Evolutionary conservation across 805 yeast genomes (phyloP).

Genomic region (Candida endomychidarum): DNA sequence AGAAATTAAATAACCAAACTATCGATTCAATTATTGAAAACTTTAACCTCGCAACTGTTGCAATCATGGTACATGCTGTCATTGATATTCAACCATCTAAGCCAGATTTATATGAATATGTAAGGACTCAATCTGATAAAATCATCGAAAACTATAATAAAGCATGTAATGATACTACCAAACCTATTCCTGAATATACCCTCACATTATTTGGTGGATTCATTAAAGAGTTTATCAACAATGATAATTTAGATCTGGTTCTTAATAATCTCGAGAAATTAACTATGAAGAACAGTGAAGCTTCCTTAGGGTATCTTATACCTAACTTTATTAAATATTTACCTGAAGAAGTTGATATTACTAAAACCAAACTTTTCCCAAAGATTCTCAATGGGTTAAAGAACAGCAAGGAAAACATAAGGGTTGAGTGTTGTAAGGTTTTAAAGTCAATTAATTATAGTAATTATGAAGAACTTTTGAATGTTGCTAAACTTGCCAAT

Average conservation of each 20-base stretch:
- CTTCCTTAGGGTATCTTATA: conserved; percentile 54
- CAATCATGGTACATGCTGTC: conserved; percentile 12
- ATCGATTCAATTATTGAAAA: conserved; percentile 8
- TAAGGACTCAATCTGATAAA: neutral
- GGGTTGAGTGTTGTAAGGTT: conserved; percentile 44
- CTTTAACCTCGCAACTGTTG: conserved; percentile 11
- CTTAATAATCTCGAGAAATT: conserved; percentile 13
- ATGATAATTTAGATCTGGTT: conserved; percentile 3
- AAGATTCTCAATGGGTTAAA: conserved; percentile 45
- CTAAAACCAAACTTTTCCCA: conserved; percentile 29
- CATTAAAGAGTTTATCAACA: conserved; percentile 41
- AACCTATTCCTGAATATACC: conserved; percentile 4
- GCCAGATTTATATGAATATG: conserved; percentile 13
- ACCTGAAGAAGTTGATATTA: conserved; percentile 17
- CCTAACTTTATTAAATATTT: conserved; percentile 44
- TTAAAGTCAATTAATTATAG: conserved; percentile 20
- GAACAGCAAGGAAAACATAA: conserved; percentile 67
- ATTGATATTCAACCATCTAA: conserved; percentile 16
- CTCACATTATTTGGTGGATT: conserved; percentile 45
- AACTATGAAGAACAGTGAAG: conserved; percentile 17
- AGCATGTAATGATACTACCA: conserved; percentile 1
- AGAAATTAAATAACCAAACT: conserved; percentile 1
- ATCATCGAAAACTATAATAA: conserved; percentile 7
- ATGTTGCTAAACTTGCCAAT: conserved; percentile 57
- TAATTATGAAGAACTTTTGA: conserved; percentile 35